phyloP scores from a whole-genome alignment of 2,329 filamentous ascomycete genomes.

The Juglanconis juglandina region DNA sequence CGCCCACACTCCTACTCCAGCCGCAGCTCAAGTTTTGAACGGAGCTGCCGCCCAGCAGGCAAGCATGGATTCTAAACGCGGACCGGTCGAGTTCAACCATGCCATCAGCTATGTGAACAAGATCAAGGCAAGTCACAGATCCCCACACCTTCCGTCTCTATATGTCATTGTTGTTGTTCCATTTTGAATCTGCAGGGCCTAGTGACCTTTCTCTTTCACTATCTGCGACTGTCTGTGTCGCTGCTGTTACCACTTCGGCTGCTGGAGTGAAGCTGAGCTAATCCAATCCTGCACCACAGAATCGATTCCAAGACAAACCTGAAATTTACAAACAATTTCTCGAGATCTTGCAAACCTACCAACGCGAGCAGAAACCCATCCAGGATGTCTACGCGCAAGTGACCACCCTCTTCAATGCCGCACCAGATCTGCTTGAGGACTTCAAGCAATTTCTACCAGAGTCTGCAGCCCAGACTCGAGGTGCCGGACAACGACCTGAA shows the following conservation, averaged over 20 bases:
- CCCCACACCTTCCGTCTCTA: background rate
- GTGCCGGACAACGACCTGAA: constrained; percentile 63
- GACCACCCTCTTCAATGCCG: constrained; percentile 86
- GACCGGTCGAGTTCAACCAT: constrained; percentile 97
- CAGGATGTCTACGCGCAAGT: constrained; percentile 98
- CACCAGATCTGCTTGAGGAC: constrained; percentile 91
- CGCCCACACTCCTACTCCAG: constrained; percentile 58
- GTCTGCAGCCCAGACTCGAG: constrained; percentile 59
- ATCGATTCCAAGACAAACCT: constrained; percentile 91
- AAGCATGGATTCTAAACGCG: constrained; percentile 71
- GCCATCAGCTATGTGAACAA: constrained; percentile 99
- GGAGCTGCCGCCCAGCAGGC: constrained; percentile 55
- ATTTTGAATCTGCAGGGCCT: no score
- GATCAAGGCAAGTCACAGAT: constrained; percentile 72
- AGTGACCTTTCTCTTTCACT: no score
- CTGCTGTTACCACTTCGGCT: background rate
- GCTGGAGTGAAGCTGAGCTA: background rate
- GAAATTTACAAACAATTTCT: constrained; percentile 99
- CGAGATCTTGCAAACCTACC: constrained; percentile 96
- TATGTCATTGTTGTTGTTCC: background rate
- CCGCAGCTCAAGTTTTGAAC: constrained; percentile 56
- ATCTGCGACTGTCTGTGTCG: no score
- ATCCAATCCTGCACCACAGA: constrained; percentile 49
- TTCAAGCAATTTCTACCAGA: constrained; percentile 99
- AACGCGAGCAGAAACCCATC: constrained; percentile 95